A percentile compares a stretch with the other conserved stretches of the same genome.
phyloP scores from a whole-genome alignment of 1,284 basidiomycete genomes.

The Puccinia horiana region DNA sequence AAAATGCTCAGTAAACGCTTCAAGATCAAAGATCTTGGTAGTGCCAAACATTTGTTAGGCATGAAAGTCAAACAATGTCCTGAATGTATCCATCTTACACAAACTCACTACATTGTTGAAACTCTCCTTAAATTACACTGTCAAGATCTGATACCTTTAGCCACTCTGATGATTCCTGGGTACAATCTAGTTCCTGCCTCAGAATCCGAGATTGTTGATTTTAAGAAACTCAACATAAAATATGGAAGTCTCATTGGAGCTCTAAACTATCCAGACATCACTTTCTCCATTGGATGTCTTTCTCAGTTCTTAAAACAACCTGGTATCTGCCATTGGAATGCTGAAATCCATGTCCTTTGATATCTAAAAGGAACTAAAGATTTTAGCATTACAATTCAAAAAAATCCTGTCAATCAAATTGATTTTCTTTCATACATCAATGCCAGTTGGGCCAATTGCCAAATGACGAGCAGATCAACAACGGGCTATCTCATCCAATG shows the following conservation, averaged over 20 bases:
- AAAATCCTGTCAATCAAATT: background rate
- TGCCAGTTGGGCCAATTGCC: conserved; percentile 59
- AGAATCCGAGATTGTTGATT: background rate
- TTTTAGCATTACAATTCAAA: background rate
- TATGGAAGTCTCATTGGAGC: conserved; percentile 16
- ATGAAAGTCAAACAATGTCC: background rate
- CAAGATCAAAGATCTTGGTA: conserved; percentile 12
- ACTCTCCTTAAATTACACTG: background rate
- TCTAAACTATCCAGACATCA: conserved; percentile 9
- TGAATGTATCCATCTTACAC: background rate
- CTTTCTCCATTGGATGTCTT: background rate
- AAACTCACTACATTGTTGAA: conserved; percentile 9
- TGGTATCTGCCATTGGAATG: background rate
- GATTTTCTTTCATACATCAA: background rate
- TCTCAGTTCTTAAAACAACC: conserved; percentile 12
- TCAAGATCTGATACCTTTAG: background rate
- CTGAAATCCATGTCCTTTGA: background rate
- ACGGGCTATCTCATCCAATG: conserved; percentile 60
- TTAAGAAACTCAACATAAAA: background rate
- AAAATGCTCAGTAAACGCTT: background rate
- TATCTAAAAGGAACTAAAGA: conserved; percentile 2
- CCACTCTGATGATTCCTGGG: background rate
- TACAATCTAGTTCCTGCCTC: background rate
- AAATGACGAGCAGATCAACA: conserved; percentile 57
- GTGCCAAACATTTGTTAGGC: background rate